These are phyloP conservation scores for Vigna mungo DNA, from an alignment of 306 rosid species.

Conservation along the genomic window DNA sequence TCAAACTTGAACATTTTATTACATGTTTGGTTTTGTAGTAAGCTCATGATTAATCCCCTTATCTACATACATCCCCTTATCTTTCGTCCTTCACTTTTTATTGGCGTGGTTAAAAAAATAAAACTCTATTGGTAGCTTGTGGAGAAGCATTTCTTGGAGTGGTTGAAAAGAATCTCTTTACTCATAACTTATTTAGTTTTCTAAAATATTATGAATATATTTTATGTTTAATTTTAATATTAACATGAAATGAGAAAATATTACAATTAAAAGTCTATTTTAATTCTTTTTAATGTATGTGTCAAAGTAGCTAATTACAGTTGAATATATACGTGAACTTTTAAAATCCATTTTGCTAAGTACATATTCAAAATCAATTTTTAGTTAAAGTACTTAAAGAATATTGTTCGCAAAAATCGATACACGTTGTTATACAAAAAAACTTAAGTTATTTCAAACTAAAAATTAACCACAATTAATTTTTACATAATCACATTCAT, in stretches of 20 bases:
- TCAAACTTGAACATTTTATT: constrained; percentile 28
- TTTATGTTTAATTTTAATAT: not conserved
- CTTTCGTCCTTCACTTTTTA: not conserved
- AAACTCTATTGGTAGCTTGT: not conserved
- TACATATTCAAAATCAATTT: not conserved
- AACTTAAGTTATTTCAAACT: not conserved
- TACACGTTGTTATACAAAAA: not conserved
- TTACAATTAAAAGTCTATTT: not conserved
- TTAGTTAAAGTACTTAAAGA: not conserved
- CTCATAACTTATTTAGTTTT: not conserved
- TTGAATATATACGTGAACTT: not conserved
- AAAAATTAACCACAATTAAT: not conserved
- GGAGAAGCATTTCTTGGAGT: not conserved
- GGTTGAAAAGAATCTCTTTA: not conserved
- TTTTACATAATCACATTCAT: not conserved
- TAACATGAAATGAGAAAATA: not conserved
- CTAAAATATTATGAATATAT: not conserved
- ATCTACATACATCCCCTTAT: not conserved
- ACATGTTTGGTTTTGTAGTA: not conserved
- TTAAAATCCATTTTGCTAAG: not conserved
- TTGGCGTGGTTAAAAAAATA: not conserved
- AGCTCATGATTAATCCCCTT: not conserved
- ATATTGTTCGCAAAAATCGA: not conserved
- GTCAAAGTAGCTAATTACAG: not conserved
- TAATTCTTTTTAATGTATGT: not conserved